A percentile compares a stretch with the other conserved stretches of the same genome.
Evolutionary conservation across 805 yeast genomes (phyloP).

Genomic region (Barnettozyma californica): DNA sequence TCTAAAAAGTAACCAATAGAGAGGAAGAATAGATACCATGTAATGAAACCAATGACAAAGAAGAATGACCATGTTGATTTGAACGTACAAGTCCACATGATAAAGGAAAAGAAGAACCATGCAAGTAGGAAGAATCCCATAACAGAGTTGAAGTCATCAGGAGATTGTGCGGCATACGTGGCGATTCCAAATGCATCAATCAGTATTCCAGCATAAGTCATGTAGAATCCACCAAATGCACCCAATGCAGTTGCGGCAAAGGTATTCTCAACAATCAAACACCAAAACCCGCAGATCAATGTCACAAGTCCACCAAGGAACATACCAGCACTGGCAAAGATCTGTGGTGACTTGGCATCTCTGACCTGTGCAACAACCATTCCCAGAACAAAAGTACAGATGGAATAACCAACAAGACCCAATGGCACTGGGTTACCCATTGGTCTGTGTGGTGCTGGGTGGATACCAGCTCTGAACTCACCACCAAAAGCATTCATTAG

Average conservation of each 20-base stretch:
- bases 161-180: conserved; percentile 29
- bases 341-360: conserved; percentile 38
- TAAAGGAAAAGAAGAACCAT: conserved; percentile 47
- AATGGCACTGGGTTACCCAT: conserved; percentile 45
- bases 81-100: conserved; percentile 41
- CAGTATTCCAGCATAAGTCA: conserved; percentile 41
- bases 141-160: conserved; percentile 36
- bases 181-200: conserved; percentile 40
- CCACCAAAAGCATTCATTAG: conserved; percentile 9
- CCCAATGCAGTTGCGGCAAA: conserved; percentile 51
- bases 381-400: conserved; percentile 43
- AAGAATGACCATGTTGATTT: conserved; percentile 24
- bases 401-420: conserved; percentile 45
- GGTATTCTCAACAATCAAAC: conserved; percentile 45
- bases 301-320: conserved; percentile 48
- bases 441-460: conserved; percentile 7
- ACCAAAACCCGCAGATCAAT: conserved; percentile 46
- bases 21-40: conserved; percentile 2
- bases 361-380: conserved; percentile 41
- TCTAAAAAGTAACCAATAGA: conserved; percentile 6
- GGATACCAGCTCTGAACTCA: conserved; percentile 7
- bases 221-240: conserved; percentile 53
- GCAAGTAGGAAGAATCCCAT: conserved; percentile 45
- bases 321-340: conserved; percentile 40
- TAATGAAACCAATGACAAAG: conserved; percentile 2